Evolutionary conservation across 768 basidiomycete genomes (phyloP).

Genomic region (Punctularia strigosozonata): DNA sequence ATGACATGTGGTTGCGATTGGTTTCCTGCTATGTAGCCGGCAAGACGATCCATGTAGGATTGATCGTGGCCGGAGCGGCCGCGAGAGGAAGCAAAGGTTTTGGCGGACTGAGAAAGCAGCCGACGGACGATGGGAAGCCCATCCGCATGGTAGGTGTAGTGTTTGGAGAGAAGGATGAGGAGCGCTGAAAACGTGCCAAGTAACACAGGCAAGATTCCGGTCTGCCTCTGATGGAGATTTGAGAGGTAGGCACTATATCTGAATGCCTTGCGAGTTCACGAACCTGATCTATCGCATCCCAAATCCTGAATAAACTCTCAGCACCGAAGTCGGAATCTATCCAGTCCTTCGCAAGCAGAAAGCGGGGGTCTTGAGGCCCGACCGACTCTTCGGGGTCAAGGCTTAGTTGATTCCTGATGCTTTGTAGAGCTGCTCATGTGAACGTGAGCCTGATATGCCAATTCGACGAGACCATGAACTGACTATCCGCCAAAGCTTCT

Average conservation of each 20-base stretch:
- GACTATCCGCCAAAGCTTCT: too few species aligned
- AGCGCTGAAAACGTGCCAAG: conserved; percentile 45
- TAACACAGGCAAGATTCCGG: conserved; percentile 29
- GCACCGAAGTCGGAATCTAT: conserved; percentile 43
- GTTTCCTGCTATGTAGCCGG: conserved; percentile 47
- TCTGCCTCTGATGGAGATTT: conserved; percentile 27
- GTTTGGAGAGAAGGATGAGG: conserved; percentile 50
- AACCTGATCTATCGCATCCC: conserved; percentile 45
- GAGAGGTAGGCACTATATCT: not conserved
- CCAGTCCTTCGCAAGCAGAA: conserved; percentile 52
- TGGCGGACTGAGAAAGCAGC: too few species aligned
- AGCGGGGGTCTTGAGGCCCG: conserved; percentile 43
- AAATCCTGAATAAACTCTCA: conserved; percentile 49
- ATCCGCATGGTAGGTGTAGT: conserved; percentile 54
- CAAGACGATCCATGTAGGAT: conserved; percentile 42
- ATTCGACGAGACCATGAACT: too few species aligned
- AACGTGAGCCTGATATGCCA: not conserved
- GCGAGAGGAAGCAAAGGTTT: too few species aligned
- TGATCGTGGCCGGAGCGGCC: too few species aligned
- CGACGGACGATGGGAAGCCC: conserved; percentile 54
- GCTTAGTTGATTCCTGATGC: conserved; percentile 54
- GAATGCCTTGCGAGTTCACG: conserved; percentile 11
- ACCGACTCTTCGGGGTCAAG: conserved; percentile 34
- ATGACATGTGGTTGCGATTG: conserved; percentile 61
- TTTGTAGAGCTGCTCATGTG: conserved; percentile 25